Percentiles rank a stretch among this genome's conserved stretches.
Conservation (phyloP, 106 monocot species). For the Allium fistulosum region DNA sequence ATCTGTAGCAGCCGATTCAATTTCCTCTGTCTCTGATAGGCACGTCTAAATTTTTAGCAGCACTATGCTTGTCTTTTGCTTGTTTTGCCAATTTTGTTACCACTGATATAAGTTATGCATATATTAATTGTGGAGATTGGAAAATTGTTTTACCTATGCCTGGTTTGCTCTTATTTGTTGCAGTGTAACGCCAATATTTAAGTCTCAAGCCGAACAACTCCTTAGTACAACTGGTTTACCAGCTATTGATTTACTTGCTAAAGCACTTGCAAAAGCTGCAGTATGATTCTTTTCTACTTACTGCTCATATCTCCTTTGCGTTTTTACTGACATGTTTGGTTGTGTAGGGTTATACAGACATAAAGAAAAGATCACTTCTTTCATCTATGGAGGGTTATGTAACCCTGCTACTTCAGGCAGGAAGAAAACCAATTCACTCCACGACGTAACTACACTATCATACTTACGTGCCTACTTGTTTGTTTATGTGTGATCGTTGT, state of each 20-base stretch:
- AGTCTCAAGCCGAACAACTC: constrained; percentile 67
- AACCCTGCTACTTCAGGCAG: constrained; percentile 74
- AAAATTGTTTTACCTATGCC: too few species aligned
- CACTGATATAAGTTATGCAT: too few species aligned
- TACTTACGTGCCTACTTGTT: background rate
- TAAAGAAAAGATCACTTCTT: constrained; percentile 86
- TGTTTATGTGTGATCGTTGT: background rate
- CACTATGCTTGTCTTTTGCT: too few species aligned
- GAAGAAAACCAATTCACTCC: constrained; percentile 41
- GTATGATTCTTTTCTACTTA: constrained; percentile 29
- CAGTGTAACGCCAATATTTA: constrained; percentile 54
- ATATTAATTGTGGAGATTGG: too few species aligned
- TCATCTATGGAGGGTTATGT: constrained; percentile 77
- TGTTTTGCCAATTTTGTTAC: too few species aligned
- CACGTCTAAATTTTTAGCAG: constrained; percentile 5
- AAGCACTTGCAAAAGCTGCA: constrained; percentile 94
- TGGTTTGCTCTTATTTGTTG: background rate
- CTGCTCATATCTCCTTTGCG: background rate
- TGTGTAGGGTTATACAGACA: constrained; percentile 76
- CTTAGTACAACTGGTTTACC: constrained; percentile 62
- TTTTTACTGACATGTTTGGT: constrained; percentile 1
- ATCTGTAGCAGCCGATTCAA: constrained; percentile 69
- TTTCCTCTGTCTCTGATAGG: constrained; percentile 77
- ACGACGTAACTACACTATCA: constrained; percentile 35
- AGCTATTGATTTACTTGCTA: constrained; percentile 84